Evolutionary conservation across 768 basidiomycete genomes (phyloP).

Genomic region (Tremella yokohamensis): DNA sequence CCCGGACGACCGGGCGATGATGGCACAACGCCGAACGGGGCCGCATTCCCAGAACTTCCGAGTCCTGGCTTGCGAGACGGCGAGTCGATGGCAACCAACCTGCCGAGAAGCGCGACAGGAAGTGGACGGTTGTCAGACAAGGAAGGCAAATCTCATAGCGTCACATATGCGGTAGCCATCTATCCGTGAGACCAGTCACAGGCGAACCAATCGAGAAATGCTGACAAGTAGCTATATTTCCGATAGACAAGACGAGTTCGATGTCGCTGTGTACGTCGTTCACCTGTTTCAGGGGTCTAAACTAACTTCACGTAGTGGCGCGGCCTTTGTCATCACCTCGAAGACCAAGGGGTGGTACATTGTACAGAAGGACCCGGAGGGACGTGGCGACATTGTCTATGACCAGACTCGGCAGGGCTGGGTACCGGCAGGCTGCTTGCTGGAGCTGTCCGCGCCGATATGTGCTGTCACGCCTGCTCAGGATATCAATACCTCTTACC

Average conservation of each 20-base stretch:
- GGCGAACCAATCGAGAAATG: neutral
- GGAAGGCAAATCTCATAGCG: slow-evolving; percentile 51
- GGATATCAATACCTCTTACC: slow-evolving; percentile 23
- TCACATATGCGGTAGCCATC: slow-evolving; percentile 94
- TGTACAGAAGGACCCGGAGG: slow-evolving; percentile 87
- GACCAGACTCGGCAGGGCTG: slow-evolving; percentile 83
- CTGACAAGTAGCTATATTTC: slow-evolving; percentile 66
- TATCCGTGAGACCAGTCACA: slow-evolving; percentile 60
- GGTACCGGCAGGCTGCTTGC: slow-evolving; percentile 95
- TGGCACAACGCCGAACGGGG: slow-evolving; percentile 28
- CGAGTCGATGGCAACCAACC: slow-evolving; percentile 13
- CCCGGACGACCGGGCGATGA: slow-evolving; percentile 20
- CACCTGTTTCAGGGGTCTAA: neutral
- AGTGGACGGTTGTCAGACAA: slow-evolving; percentile 51
- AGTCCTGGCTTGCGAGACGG: slow-evolving; percentile 41
- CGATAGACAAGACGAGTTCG: slow-evolving; percentile 97
- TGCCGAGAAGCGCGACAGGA: slow-evolving; percentile 6
- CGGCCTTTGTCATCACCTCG: slow-evolving; percentile 87
- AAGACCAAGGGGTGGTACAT: slow-evolving; percentile 99
- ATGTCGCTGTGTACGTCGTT: slow-evolving; percentile 80
- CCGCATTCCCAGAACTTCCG: slow-evolving; percentile 45
- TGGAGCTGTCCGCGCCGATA: slow-evolving; percentile 88
- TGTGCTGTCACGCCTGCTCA: slow-evolving; percentile 63
- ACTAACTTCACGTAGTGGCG: slow-evolving; percentile 60
- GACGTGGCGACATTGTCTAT: slow-evolving; percentile 69